These are phyloP conservation scores for Mortierella hygrophila DNA, from an alignment of 192 early-diverging fungal genomes.

Conservation along the genomic window DNA sequence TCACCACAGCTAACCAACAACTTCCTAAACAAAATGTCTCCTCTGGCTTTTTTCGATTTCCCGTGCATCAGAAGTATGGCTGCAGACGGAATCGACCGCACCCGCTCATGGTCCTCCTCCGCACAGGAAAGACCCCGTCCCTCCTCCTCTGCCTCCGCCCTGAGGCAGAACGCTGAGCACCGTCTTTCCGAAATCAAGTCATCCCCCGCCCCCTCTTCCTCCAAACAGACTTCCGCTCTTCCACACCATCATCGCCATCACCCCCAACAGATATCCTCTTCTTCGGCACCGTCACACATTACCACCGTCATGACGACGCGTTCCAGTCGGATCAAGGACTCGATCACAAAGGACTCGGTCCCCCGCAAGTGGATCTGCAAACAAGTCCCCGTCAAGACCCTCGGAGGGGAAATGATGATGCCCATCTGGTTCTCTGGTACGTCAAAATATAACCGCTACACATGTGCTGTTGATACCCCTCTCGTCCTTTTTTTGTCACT, in stretches of 20 bases:
- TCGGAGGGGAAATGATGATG: slow-evolving; percentile 54
- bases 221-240: background rate
- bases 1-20: background rate
- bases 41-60: slow-evolving; percentile 1
- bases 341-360: slow-evolving; percentile 47
- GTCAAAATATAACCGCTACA: background rate
- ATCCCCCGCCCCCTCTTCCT: background rate
- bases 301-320: slow-evolving; percentile 14
- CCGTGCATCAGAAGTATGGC: slow-evolving; percentile 35
- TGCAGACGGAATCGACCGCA: slow-evolving; percentile 41
- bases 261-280: background rate
- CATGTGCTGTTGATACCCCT: background rate
- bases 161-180: background rate
- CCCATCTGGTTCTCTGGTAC: slow-evolving; percentile 52
- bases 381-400: slow-evolving; percentile 45
- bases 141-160: background rate
- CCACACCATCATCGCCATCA: slow-evolving; percentile 15
- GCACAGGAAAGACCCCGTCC: background rate
- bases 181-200: slow-evolving; percentile 1
- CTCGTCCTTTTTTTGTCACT: background rate
- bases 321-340: slow-evolving; percentile 29
- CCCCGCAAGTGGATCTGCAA: slow-evolving; percentile 53
- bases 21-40: background rate
- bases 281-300: background rate
- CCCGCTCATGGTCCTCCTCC: slow-evolving; percentile 46